Conservation (phyloP, 2,329 filamentous ascomycete genomes). For the Zarea fungicola region DNA sequence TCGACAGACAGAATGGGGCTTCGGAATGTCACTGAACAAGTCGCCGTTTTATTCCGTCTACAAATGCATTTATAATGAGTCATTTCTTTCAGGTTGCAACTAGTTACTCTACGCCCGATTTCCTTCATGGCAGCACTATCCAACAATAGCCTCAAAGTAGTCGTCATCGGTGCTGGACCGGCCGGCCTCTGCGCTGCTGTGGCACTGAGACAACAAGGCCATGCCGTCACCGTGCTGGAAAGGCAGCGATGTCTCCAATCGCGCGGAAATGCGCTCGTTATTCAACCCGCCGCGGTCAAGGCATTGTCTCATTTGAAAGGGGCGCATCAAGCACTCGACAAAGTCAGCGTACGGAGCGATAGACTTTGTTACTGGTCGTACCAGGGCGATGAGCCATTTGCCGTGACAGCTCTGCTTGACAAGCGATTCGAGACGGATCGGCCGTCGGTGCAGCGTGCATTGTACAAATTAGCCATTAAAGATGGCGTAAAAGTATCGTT, state of each 20-base stretch:
- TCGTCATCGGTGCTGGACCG: slow-evolving; percentile 9
- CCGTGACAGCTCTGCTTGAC: background rate
- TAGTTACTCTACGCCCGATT: no score
- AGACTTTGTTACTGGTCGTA: slow-evolving; percentile 10
- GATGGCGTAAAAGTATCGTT: slow-evolving; percentile 5
- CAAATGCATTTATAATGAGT: no score
- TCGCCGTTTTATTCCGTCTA: no score
- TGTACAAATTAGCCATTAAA: slow-evolving; percentile 3
- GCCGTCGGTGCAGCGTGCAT: slow-evolving; percentile 1
- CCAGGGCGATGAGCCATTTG: slow-evolving; percentile 3
- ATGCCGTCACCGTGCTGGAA: slow-evolving; percentile 9
- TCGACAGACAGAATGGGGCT: no score
- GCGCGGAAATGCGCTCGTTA: slow-evolving; percentile 9
- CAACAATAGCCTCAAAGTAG: background rate
- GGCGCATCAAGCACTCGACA: slow-evolving; percentile 1
- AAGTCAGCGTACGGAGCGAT: slow-evolving; percentile 5
- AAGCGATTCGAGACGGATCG: slow-evolving; percentile 15
- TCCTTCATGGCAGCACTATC: background rate
- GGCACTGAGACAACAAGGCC: slow-evolving; percentile 5
- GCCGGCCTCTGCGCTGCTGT: slow-evolving; percentile 8
- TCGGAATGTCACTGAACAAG: no score
- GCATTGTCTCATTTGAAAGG: slow-evolving; percentile 2
- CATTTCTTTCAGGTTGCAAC: no score
- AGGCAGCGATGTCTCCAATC: background rate
- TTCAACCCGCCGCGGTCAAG: slow-evolving; percentile 9